These are phyloP conservation scores for Vitis hybrid DNA, from an alignment of 177 flowering plant genomes.

Conservation along the genomic window DNA sequence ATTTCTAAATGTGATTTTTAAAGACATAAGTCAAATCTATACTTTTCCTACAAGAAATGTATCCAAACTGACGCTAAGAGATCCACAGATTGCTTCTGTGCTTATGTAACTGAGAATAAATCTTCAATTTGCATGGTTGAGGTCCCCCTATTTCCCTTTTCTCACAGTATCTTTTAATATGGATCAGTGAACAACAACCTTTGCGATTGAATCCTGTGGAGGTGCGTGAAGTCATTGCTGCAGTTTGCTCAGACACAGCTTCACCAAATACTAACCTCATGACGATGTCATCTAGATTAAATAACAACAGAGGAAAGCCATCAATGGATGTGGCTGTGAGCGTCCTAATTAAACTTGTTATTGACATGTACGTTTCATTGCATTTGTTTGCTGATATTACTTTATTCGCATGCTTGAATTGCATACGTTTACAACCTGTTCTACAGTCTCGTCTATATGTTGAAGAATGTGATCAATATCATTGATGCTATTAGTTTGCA, in stretches of 20 bases:
- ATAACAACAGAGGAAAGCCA: slow-evolving; percentile 71
- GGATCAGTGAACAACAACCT: slow-evolving; percentile 92
- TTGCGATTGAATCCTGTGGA: slow-evolving; percentile 83
- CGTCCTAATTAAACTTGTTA: slow-evolving; percentile 94
- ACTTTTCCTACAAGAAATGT: too few relatives aligned
- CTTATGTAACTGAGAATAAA: neutral
- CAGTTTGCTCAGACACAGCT: slow-evolving; percentile 82
- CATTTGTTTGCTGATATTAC: slow-evolving; percentile 7
- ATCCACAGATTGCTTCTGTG: too few relatives aligned
- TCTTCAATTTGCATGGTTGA: slow-evolving; percentile 2
- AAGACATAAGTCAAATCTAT: too few relatives aligned
- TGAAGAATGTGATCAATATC: too few relatives aligned
- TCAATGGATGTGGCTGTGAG: slow-evolving; percentile 95
- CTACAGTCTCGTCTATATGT: too few relatives aligned
- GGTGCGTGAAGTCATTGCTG: slow-evolving; percentile 90
- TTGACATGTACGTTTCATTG: slow-evolving; percentile 85
- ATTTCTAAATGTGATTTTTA: too few relatives aligned
- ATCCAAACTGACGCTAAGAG: too few relatives aligned
- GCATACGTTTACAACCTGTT: neutral
- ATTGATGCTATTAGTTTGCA: too few relatives aligned
- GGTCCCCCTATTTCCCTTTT: slow-evolving; percentile 11
- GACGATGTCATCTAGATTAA: slow-evolving; percentile 75
- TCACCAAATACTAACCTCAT: slow-evolving; percentile 46
- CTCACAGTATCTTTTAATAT: slow-evolving; percentile 15
- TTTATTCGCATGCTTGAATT: neutral